phyloP scores from a whole-genome alignment of 441 rosid genomes.

The Gossypium lobatum region DNA sequence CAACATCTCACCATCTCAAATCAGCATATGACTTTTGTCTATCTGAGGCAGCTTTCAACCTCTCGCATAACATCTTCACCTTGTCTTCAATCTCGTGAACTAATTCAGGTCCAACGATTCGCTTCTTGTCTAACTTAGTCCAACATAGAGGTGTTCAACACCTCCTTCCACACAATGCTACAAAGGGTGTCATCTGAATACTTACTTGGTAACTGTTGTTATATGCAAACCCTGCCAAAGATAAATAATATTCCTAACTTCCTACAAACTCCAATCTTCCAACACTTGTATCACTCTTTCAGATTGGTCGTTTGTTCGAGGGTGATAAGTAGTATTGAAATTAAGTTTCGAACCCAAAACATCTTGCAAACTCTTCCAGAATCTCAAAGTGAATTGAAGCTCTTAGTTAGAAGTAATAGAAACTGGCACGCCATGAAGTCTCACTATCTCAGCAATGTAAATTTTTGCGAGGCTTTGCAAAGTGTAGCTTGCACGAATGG shows the following conservation, averaged over 20 bases:
- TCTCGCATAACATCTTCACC: neutral
- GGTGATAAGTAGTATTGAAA: neutral
- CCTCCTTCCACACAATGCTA: neutral
- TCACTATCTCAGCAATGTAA: neutral
- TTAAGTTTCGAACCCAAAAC: no score
- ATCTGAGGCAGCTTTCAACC: neutral
- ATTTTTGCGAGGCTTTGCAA: neutral
- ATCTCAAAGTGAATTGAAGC: neutral
- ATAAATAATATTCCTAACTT: neutral
- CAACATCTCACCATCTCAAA: no score
- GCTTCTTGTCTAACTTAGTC: neutral
- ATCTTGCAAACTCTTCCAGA: neutral
- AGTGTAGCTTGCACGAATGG: neutral
- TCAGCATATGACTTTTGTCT: no score
- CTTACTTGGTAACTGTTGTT: neutral
- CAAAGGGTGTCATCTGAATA: neutral
- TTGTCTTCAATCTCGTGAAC: no score
- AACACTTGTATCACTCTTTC: neutral
- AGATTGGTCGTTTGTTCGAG: neutral
- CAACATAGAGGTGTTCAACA: neutral
- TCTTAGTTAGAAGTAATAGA: neutral
- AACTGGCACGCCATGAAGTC: neutral
- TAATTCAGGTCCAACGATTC: neutral
- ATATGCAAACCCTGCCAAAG: neutral
- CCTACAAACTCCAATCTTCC: neutral